Conservation (phyloP, 345 rosid species). For the Heritiera fomes region DNA sequence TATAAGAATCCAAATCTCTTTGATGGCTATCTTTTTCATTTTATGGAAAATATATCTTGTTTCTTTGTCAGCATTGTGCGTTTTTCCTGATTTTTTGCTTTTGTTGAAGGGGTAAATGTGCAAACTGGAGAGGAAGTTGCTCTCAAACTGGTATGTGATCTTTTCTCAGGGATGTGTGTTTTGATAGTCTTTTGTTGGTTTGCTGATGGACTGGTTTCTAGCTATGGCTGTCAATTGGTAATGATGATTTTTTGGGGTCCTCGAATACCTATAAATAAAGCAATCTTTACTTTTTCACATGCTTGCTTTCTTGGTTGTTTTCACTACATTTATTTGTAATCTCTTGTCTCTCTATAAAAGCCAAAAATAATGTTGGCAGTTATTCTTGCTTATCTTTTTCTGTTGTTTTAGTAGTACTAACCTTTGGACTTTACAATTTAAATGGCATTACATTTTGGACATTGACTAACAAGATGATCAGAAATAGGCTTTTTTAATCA, state of each 20-base stretch:
- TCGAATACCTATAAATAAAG: background rate
- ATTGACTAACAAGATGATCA: background rate
- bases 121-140: conserved; percentile 86
- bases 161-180: background rate
- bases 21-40: background rate
- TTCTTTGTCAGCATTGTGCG: conserved; percentile 14
- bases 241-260: background rate
- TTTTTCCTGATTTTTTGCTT: background rate
- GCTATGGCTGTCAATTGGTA: background rate
- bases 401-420: background rate
- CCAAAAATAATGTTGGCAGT: background rate
- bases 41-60: background rate
- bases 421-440: background rate
- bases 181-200: background rate
- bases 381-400: background rate
- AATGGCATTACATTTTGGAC: background rate
- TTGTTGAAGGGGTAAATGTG: conserved; percentile 58
- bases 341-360: background rate
- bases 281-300: background rate
- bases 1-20: conserved; percentile 22
- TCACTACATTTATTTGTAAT: background rate
- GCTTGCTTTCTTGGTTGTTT: background rate
- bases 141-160: conserved; percentile 66
- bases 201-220: conserved; percentile 6
- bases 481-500: background rate